Conservation (phyloP, 1,139 yeast genomes). For the Magnusiomyces suaveolens region DNA sequence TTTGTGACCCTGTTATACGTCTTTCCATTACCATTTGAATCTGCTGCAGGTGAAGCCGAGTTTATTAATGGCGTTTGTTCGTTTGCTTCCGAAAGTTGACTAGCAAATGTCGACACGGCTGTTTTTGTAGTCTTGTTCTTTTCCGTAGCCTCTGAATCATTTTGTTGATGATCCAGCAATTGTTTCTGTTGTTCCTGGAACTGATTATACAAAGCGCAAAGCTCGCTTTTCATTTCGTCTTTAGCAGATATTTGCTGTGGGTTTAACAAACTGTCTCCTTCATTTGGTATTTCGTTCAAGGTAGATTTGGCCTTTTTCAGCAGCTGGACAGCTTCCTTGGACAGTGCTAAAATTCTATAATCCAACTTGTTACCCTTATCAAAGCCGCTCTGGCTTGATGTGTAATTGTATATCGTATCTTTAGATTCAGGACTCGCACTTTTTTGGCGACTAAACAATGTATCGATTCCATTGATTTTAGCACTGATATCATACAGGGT, state of each 20-base stretch:
- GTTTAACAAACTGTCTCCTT: slow-evolving; percentile 17
- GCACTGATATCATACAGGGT: slow-evolving; percentile 20
- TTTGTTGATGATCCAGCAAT: slow-evolving; percentile 4
- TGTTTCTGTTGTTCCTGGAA: slow-evolving; percentile 31
- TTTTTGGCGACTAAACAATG: slow-evolving; percentile 7
- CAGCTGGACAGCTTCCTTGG: slow-evolving; percentile 19
- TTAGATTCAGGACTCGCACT: slow-evolving; percentile 8
- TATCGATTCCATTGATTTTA: slow-evolving; percentile 18
- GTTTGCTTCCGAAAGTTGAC: slow-evolving; percentile 11
- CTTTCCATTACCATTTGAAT: slow-evolving; percentile 18
- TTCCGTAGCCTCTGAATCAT: slow-evolving; percentile 1
- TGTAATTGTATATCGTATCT: slow-evolving; percentile 2
- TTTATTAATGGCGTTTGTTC: slow-evolving; percentile 32
- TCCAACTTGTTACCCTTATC: slow-evolving; percentile 12
- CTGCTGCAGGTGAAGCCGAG: slow-evolving; percentile 22
- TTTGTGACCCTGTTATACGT: slow-evolving; percentile 27
- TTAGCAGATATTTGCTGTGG: slow-evolving; percentile 31
- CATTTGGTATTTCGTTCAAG: slow-evolving; percentile 20
- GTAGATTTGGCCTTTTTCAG: slow-evolving; percentile 19
- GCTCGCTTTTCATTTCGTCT: slow-evolving; percentile 38
- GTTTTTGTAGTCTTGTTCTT: not conserved
- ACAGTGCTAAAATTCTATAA: slow-evolving; percentile 17
- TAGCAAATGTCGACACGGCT: not conserved
- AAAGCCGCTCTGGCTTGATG: not conserved
- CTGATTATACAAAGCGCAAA: slow-evolving; percentile 34